Percentiles rank a stretch among this genome's conserved stretches.
These are phyloP conservation scores for Penicillium rolfsii DNA, from an alignment of 2,329 filamentous ascomycete species.

Conservation along the genomic window DNA sequence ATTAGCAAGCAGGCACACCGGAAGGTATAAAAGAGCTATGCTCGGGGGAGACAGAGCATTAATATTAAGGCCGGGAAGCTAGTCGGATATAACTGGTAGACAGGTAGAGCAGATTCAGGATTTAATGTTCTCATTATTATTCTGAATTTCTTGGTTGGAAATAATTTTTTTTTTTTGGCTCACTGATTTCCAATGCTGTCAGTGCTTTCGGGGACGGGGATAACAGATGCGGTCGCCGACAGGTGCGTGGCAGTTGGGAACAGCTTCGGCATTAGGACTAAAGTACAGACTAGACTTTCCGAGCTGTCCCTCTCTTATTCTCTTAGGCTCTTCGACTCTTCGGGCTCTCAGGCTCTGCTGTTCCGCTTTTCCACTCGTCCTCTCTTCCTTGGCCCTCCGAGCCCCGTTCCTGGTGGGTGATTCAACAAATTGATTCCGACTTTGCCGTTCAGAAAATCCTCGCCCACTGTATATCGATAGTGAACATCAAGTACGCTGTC, in stretches of 20 bases:
- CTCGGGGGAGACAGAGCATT: constrained; percentile 13
- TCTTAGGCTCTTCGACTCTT: no score
- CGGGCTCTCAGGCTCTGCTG: no score
- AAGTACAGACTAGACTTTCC: no score
- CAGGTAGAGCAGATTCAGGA: not conserved
- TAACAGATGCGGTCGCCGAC: constrained; percentile 29
- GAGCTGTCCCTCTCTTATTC: no score
- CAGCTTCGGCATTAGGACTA: not conserved
- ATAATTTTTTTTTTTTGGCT: constrained; percentile 6
- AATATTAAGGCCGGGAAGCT: constrained; percentile 10
- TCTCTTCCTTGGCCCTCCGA: constrained; percentile 1
- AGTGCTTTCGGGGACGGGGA: constrained; percentile 32
- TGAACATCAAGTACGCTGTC: not conserved
- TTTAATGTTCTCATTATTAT: not conserved
- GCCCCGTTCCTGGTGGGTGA: not conserved
- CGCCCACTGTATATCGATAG: not conserved
- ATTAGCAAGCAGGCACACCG: constrained; percentile 5
- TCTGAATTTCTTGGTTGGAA: not conserved
- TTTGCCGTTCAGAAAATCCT: not conserved
- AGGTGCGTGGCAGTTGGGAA: constrained; percentile 35
- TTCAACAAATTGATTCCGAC: not conserved
- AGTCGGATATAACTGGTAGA: not conserved
- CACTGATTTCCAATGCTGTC: constrained; percentile 25
- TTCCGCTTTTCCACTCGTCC: not conserved
- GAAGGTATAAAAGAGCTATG: constrained; percentile 18